Percentiles rank a stretch among this genome's conserved stretches.
These are phyloP conservation scores for Alternaria alternata DNA, from an alignment of 2,329 filamentous ascomycete species.

Conservation along the genomic window DNA sequence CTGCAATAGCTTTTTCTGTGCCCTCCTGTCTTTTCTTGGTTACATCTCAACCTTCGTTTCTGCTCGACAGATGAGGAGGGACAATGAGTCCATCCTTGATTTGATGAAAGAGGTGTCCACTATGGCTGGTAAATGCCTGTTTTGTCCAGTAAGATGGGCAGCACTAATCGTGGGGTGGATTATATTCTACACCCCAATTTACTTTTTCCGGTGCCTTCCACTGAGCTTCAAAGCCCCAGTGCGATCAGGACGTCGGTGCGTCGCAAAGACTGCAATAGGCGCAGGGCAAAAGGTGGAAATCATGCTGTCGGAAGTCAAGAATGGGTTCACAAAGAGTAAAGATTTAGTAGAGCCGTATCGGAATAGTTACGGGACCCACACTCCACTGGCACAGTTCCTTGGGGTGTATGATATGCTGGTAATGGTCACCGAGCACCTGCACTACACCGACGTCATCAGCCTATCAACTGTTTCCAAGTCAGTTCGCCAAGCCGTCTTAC, in stretches of 20 bases:
- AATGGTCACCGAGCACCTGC: conserved; percentile 33
- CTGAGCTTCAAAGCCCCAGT: conserved; percentile 21
- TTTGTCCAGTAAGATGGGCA: conserved; percentile 5
- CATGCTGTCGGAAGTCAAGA: conserved; percentile 17
- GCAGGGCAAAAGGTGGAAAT: conserved; percentile 22
- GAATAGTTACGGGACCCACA: conserved; percentile 8
- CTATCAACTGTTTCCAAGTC: conserved; percentile 36
- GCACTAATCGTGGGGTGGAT: background rate
- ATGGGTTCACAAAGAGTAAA: background rate
- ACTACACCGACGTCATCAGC: conserved; percentile 37
- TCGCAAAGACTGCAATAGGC: conserved; percentile 24
- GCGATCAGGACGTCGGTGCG: conserved; percentile 26
- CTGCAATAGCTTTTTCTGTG: conserved; percentile 18
- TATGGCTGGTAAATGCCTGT: background rate
- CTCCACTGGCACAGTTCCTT: conserved; percentile 35
- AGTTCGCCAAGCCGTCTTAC: conserved; percentile 34
- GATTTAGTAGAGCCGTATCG: conserved; percentile 5
- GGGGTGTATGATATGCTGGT: conserved; percentile 43
- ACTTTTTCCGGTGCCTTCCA: conserved; percentile 32
- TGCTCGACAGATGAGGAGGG: background rate
- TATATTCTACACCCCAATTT: conserved; percentile 16
- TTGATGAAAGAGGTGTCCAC: background rate
- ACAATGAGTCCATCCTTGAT: conserved; percentile 2
- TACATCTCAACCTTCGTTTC: conserved; percentile 15
- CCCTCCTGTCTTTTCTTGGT: conserved; percentile 21